Base-by-base conservation (phyloP, 352 stramenopile species). In the Aphanomyces astaci region DNA sequence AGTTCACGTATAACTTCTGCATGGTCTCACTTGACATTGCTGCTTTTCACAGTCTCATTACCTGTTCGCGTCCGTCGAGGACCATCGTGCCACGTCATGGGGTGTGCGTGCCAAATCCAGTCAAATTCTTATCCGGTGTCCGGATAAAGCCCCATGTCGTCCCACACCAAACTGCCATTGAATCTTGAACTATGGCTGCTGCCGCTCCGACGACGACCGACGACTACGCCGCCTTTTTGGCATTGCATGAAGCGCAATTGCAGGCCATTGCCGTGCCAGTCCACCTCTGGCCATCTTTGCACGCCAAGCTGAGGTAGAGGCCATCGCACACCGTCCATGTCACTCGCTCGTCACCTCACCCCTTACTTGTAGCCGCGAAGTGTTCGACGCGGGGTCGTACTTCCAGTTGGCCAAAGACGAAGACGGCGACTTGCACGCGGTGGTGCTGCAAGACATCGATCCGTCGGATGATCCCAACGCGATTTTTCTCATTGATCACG, bases 281-380 rank as follows among this genome's bases (percentile, higher is more conserved):
- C 56, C 70, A 68, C 39, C 54, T 85, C 25, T 85, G 78, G 78
- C 73, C 76, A 15, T 64, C 80, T 22, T 66, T 75, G 0, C 80
- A 79, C 62, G 76, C 82, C 64, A 85, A 85, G 70, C 72, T 85
- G 25, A 80, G 77, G 76, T 81, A 52, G n/a, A n/a, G n/a, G n/a
- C n/a, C n/a, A n/a, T n/a, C n/a, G n/a, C n/a, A n/a, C n/a, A n/a
- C n/a, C n/a, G n/a, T n/a, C n/a, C n/a, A n/a, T n/a, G n/a, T n/a
- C n/a, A n/a, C n/a, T n/a, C n/a, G n/a, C n/a, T n/a, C n/a, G n/a
- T 7, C 27, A 60, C 55, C n/a, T 57, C 22, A 17, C n/a, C 24
- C 25, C n/a, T n/a, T n/a, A n/a, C n/a, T n/a, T n/a, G n/a, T 57
- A 84, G 75, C 32, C 57, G 80, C 40, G 78, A 85, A 54, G 55